phyloP scores from a whole-genome alignment of 2,329 filamentous ascomycete species.

The Cladophialophora yegresii region DNA sequence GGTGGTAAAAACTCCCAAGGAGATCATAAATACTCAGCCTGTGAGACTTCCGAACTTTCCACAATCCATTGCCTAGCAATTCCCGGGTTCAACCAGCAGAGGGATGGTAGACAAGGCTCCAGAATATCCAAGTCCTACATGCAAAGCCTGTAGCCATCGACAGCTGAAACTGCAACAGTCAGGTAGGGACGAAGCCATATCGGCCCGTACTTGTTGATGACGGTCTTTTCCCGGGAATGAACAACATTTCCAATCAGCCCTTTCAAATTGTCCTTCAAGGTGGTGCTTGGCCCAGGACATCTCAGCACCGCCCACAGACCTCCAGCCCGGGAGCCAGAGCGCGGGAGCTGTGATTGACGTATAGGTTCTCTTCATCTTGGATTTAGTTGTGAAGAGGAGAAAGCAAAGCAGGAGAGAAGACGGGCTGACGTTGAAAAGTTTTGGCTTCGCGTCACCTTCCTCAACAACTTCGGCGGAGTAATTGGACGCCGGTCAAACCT shows the following conservation, averaged over 20 bases:
- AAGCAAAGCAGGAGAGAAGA: conserved; percentile 15
- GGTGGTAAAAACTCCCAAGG: background rate
- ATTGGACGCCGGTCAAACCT: conserved; percentile 21
- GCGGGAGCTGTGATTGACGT: conserved; percentile 35
- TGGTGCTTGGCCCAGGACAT: conserved; percentile 38
- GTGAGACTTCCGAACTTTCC: background rate
- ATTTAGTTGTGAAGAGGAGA: conserved; percentile 38
- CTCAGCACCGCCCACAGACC: conserved; percentile 39
- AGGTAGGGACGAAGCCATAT: background rate
- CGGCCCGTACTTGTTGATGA: background rate
- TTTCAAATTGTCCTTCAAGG: conserved; percentile 37
- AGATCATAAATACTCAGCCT: conserved; percentile 2
- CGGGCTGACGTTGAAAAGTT: conserved; percentile 7
- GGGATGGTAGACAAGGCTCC: background rate
- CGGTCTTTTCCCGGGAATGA: conserved; percentile 4
- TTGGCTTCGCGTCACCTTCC: conserved; percentile 21
- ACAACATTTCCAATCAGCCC: conserved; percentile 37
- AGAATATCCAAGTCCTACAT: background rate
- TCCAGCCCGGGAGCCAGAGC: conserved; percentile 28
- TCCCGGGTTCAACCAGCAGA: background rate
- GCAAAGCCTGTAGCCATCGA: background rate
- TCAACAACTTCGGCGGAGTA: background rate
- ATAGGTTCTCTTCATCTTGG: conserved; percentile 37
- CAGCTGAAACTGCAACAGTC: background rate
- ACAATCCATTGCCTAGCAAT: background rate